A percentile compares a stretch with the other conserved stretches of the same genome.
These are phyloP conservation scores for Zanthoxylum bungeanum DNA, from an alignment of 345 rosid genomes.

Conservation along the genomic window DNA sequence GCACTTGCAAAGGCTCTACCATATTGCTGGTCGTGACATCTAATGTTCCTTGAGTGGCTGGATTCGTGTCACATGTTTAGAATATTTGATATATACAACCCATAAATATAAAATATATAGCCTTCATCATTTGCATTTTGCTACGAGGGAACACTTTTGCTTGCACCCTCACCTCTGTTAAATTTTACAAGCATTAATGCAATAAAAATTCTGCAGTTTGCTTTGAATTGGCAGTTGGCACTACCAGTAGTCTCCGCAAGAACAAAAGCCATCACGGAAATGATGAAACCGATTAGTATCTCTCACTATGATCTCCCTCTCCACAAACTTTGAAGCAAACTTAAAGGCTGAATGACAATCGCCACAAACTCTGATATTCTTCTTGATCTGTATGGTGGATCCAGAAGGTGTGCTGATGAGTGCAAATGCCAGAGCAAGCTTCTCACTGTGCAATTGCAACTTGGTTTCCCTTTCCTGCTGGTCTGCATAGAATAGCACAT, in stretches of 20 bases:
- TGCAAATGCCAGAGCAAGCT: slow-evolving; percentile 73
- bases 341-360: slow-evolving; percentile 73
- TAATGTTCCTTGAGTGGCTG: too few relatives aligned
- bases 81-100: too few relatives aligned
- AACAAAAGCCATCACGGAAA: slow-evolving; percentile 53
- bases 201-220: too few relatives aligned
- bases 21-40: too few relatives aligned
- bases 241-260: slow-evolving; percentile 67
- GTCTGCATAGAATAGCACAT: slow-evolving; percentile 50
- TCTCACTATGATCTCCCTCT: slow-evolving; percentile 59
- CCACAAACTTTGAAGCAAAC: slow-evolving; percentile 46
- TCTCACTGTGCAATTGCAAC: slow-evolving; percentile 67
- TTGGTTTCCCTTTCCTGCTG: slow-evolving; percentile 55
- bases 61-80: too few relatives aligned
- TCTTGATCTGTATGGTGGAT: slow-evolving; percentile 56
- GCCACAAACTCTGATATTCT: slow-evolving; percentile 64
- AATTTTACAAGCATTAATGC: too few relatives aligned
- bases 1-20: too few relatives aligned
- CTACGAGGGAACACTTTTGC: too few relatives aligned
- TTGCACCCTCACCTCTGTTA: too few relatives aligned
- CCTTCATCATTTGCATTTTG: too few relatives aligned
- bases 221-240: too few relatives aligned
- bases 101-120: too few relatives aligned
- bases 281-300: slow-evolving; percentile 71
- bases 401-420: slow-evolving; percentile 53